phyloP scores from a whole-genome alignment of 805 yeast genomes.

The Candida coleopterorum region DNA sequence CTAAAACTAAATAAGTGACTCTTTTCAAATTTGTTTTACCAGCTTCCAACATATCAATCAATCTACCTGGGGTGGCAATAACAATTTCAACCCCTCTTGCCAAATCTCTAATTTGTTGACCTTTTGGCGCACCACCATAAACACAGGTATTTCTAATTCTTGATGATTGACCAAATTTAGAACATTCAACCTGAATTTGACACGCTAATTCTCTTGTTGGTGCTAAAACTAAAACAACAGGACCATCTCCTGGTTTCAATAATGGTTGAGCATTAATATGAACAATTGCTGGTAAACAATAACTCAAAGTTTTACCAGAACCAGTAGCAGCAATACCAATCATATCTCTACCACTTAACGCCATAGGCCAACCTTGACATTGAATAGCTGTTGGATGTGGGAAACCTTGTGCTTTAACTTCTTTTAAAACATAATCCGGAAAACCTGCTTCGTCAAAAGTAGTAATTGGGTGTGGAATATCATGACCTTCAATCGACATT shows the following conservation, averaged over 20 bases:
- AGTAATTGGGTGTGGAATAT: constrained; percentile 93
- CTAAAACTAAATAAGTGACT: constrained; percentile 94
- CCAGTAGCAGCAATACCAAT: constrained; percentile 99
- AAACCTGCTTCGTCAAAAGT: constrained; percentile 95
- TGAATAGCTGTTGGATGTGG: constrained; percentile 94
- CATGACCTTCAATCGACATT: constrained; percentile 78
- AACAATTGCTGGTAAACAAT: constrained; percentile 94
- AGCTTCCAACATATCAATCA: constrained; percentile 93
- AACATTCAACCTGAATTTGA: constrained; percentile 93
- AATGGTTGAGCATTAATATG: constrained; percentile 98
- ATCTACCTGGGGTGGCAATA: constrained; percentile 98
- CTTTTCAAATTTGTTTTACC: constrained; percentile 93
- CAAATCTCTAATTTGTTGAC: constrained; percentile 95
- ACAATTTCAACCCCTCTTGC: constrained; percentile 92
- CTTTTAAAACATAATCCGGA: constrained; percentile 87
- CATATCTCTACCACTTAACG: constrained; percentile 97
- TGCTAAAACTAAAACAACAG: constrained; percentile 90
- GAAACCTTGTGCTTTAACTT: constrained; percentile 89
- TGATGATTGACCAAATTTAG: constrained; percentile 87
- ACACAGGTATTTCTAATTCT: constrained; percentile 96
- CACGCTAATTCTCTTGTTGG: constrained; percentile 99
- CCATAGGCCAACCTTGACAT: constrained; percentile 99
- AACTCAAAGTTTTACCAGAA: constrained; percentile 96
- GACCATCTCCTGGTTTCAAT: constrained; percentile 92
- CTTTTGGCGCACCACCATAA: constrained; percentile 99